Evolutionary conservation across 1,139 yeast species (phyloP).

Genomic region (Saccharomyces pastorianus): DNA sequence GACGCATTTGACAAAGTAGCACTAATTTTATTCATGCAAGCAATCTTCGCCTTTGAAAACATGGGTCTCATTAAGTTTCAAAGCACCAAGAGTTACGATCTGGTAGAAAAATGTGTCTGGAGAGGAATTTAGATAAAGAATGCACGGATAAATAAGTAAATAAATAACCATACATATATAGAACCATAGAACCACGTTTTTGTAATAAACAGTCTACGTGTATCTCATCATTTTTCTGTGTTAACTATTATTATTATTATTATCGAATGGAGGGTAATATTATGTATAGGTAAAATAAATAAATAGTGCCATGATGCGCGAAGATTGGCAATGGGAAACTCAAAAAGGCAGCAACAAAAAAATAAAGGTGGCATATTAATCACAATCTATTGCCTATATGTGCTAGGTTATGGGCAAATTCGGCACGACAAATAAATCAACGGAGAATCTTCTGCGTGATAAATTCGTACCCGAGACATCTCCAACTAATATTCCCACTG

Average conservation of each 20-base stretch:
- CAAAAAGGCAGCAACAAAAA: not conserved
- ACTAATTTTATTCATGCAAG: conserved; percentile 50
- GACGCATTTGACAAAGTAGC: conserved; percentile 45
- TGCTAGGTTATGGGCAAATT: not conserved
- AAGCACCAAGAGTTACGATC: conserved; percentile 42
- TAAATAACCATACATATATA: not conserved
- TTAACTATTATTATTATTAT: not conserved
- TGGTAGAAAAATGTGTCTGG: conserved; percentile 54
- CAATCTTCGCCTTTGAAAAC: conserved; percentile 46
- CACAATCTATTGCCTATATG: not conserved
- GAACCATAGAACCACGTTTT: too few species aligned
- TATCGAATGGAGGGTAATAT: not conserved
- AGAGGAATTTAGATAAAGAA: conserved; percentile 38
- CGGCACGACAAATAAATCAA: not conserved
- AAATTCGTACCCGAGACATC: not conserved
- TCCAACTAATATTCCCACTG: not conserved
- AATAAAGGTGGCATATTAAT: not conserved
- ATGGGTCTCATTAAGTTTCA: conserved; percentile 46
- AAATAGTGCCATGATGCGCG: not conserved
- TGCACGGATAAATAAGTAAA: not conserved
- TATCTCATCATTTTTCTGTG: not conserved
- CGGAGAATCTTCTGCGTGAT: not conserved
- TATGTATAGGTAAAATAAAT: too few species aligned
- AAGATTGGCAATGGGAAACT: not conserved
- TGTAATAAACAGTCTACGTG: not conserved